Evolutionary conservation across 225 moss, liverwort and hornwort species (phyloP), one percentile per base, ranked within the genome.

Genomic region (Neckera pumila): DNA sequence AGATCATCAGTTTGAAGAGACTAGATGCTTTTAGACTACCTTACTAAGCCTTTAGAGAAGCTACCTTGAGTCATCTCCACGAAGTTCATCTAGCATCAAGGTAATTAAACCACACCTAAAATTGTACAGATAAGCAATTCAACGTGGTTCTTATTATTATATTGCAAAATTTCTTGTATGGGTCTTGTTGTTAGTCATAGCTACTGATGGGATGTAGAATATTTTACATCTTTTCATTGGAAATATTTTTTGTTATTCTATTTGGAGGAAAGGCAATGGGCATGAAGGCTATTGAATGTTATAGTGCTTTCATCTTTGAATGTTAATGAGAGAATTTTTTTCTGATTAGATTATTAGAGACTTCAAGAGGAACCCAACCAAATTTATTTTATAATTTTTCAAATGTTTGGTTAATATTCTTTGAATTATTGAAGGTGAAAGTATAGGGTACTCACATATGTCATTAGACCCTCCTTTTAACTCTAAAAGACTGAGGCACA

Each of bases 401-500:
- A 2, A 2, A 42, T 27, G 9, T 0, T 38, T 1, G 2, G 0
- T 69, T 69, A 22, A 23, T 38, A 21, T 67, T 72, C 0, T 16
- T 16, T 10, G 1, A 16, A 72, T 43, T 43, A 4, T 28, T 45
- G 10, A 45, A 73, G 6, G 45, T 45, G 45, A 30, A 45, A 16
- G 45, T 30, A 28, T 6, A 45, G 0, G 10, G 0, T 45, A 45
- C 2, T 3, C 30, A 30, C 3, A 73, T 1, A 28, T 10, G 45
- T 3, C 3, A 73, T 6, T 28, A 28, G 43, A 9, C 10, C 21
- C 17, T 10, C 2, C 9, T 38, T 61, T 28, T 10, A 69, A 23
- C 0, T 1, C 9, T 42, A 26, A 25, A 70, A 14, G 40, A 40
- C 0, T 1, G 0, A 25, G 14, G 15, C 5, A 71, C 42, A 42